Base-by-base conservation (phyloP, 2,329 filamentous ascomycete species). In the Fusarium pseudonygamai region DNA sequence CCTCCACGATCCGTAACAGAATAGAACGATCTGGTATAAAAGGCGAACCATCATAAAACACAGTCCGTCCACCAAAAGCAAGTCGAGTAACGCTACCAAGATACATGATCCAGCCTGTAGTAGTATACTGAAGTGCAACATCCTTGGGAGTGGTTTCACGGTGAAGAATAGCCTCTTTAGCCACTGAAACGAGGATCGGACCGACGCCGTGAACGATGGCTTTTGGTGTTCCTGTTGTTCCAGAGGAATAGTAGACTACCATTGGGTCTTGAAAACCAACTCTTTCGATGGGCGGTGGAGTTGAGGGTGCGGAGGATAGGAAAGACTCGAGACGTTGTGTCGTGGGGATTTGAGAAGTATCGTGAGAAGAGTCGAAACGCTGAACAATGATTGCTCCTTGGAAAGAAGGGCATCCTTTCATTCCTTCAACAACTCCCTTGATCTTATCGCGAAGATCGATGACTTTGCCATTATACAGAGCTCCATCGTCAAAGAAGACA, bases 51-150 rank as follows among this genome's bases (percentile, higher is more conserved):
- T 97, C 94, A 79, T 97, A 97, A n/a, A 96, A 84, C 4, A 97
- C 81, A 3, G 88, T 84, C 11, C 89, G 86, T 0, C 86, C 85
- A 13, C 93, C 93, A 43, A 86, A 82, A 3, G 92, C 75, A 13
- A 96, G 84, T 8, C 86, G 84, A 26, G 86, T 84, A 1, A 93
- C 84, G 42, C 87, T 88, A 6, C 85, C 83, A 14, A 95, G 84
- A 79, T 96, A 96, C 94, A 97, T 97, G 82, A 97, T 96, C 94
- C 94, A 97, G 1, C 93, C 92, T 0, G 92, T 94, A 0, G 90
- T 92, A 2, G 90, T 90, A 78, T 87, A 90, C 79, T 90, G 87
- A 64, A 90, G 74, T 2, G 81, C 78, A 3, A 89, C 84, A 47
- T 81, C 83, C n/a, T 82, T 78, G 0, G 83, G 75, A 0, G 72